A percentile compares a stretch with the other conserved stretches of the same genome.
phyloP scores from a whole-genome alignment of 176 grass and related monocot genomes.

The barley (Hordeum vulgare) region DNA sequence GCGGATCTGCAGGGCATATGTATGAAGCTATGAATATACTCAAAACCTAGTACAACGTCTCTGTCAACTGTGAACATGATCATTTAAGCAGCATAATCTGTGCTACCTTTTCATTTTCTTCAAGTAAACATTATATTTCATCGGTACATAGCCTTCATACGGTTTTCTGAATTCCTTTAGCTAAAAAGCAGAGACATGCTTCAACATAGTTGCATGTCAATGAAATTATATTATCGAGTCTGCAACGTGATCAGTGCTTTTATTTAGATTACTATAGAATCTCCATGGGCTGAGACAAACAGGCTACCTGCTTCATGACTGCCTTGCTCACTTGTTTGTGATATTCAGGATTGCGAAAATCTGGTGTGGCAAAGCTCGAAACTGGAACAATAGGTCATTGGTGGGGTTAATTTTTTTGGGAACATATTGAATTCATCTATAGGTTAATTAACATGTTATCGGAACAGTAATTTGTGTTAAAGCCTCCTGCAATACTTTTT shows the following conservation, averaged over 20 bases:
- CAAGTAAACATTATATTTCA: conserved; percentile 95
- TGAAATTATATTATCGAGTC: not conserved
- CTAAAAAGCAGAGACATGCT: conserved; percentile 36
- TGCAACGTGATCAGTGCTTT: not conserved
- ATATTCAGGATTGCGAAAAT: conserved; percentile 86
- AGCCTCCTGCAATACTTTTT: no score
- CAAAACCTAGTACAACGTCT: not conserved
- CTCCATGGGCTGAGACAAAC: not conserved
- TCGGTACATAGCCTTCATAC: conserved; percentile 88
- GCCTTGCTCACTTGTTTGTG: conserved; percentile 83
- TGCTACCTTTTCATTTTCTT: conserved; percentile 93
- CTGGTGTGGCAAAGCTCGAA: conserved; percentile 95
- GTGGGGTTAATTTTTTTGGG: not conserved
- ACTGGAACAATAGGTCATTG: conserved; percentile 38
- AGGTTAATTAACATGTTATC: not conserved
- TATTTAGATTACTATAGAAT: not conserved
- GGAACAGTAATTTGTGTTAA: not conserved
- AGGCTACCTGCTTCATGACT: conserved; percentile 70
- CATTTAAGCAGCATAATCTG: not conserved
- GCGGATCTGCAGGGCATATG: conserved; percentile 49
- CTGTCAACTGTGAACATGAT: not conserved
- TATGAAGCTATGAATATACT: conserved; percentile 6
- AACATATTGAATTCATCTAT: not conserved
- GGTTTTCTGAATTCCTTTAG: conserved; percentile 83
- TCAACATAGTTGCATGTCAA: conserved; percentile 7